Percentiles rank a stretch among this genome's conserved stretches.
Conservation (phyloP, 352 stramenopile genomes). For the Globisporangium carolinianum region DNA sequence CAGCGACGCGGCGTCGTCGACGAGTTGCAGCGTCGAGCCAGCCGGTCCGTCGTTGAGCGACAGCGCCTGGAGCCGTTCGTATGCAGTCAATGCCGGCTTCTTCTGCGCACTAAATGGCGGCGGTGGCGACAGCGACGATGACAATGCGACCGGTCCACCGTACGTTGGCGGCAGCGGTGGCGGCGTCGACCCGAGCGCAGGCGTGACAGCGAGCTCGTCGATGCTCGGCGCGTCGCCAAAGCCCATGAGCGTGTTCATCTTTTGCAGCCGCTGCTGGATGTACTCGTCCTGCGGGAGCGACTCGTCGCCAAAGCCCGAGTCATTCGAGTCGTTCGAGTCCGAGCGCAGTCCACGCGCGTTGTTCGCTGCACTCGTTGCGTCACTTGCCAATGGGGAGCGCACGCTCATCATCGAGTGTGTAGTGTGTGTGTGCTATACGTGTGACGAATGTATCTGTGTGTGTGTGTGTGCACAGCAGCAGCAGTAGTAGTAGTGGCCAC, state of each 20-base stretch:
- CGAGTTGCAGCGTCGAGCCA: slow-evolving; percentile 10
- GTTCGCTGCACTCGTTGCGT: not conserved
- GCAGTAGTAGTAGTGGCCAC: too few species aligned
- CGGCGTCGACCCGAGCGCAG: not conserved
- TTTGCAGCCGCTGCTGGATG: slow-evolving; percentile 37
- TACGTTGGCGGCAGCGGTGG: not conserved
- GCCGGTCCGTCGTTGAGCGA: slow-evolving; percentile 22
- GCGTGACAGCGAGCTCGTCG: slow-evolving; percentile 13
- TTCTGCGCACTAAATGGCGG: slow-evolving; percentile 2
- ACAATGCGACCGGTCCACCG: not conserved
- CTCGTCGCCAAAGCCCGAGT: slow-evolving; percentile 47
- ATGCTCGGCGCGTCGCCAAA: slow-evolving; percentile 14
- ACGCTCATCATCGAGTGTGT: too few species aligned
- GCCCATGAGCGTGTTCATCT: slow-evolving; percentile 47
- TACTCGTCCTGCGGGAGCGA: slow-evolving; percentile 40
- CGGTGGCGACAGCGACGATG: slow-evolving; percentile 1
- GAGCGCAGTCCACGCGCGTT: slow-evolving; percentile 10
- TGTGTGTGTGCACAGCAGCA: too few species aligned
- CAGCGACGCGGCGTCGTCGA: slow-evolving; percentile 14
- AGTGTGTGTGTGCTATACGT: too few species aligned
- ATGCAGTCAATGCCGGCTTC: slow-evolving; percentile 22
- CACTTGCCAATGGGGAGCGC: too few species aligned
- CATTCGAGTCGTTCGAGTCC: slow-evolving; percentile 33
- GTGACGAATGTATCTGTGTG: too few species aligned
- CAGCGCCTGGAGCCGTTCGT: slow-evolving; percentile 50